phyloP scores from a whole-genome alignment of 192 early-diverging fungal genomes.

The Jimgerdemannia flammicorona region DNA sequence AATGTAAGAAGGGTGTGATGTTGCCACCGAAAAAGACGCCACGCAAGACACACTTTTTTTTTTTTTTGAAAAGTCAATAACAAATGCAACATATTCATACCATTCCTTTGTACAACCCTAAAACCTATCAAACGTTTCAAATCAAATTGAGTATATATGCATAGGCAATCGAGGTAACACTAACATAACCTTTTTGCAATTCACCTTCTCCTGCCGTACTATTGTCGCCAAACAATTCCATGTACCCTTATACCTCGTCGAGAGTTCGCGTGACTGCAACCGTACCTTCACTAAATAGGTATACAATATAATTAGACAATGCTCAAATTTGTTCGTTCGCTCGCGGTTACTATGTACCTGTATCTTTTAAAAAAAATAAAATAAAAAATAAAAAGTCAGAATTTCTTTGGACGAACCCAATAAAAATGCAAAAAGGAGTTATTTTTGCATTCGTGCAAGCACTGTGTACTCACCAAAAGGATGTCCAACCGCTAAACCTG shows the following conservation, averaged over 20 bases:
- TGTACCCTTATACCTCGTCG: conserved; percentile 51
- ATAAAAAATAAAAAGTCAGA: too few relatives aligned
- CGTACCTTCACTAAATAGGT: conserved; percentile 43
- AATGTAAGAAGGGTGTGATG: background rate
- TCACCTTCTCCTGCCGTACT: conserved; percentile 52
- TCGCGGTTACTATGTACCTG: background rate
- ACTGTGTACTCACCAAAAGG: conserved; percentile 46
- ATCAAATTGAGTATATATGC: background rate
- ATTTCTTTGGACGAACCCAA: too few relatives aligned
- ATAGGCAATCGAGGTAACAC: background rate
- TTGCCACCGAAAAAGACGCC: too few relatives aligned
- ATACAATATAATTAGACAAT: too few relatives aligned
- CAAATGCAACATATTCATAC: conserved; percentile 20
- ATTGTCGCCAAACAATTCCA: conserved; percentile 54
- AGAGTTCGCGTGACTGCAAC: conserved; percentile 47
- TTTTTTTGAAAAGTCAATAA: background rate
- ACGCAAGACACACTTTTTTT: too few relatives aligned
- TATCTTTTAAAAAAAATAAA: background rate
- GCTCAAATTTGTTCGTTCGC: background rate
- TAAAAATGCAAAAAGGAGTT: too few relatives aligned
- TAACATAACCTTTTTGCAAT: background rate
- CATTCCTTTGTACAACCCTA: conserved; percentile 59
- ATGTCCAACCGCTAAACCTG: conserved; percentile 56
- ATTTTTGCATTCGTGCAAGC: too few relatives aligned
- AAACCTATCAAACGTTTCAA: conserved; percentile 27